Percentiles rank a stretch among this genome's conserved stretches.
phyloP scores from a whole-genome alignment of 345 rosid genomes.

The Eutrema yunnanense region DNA sequence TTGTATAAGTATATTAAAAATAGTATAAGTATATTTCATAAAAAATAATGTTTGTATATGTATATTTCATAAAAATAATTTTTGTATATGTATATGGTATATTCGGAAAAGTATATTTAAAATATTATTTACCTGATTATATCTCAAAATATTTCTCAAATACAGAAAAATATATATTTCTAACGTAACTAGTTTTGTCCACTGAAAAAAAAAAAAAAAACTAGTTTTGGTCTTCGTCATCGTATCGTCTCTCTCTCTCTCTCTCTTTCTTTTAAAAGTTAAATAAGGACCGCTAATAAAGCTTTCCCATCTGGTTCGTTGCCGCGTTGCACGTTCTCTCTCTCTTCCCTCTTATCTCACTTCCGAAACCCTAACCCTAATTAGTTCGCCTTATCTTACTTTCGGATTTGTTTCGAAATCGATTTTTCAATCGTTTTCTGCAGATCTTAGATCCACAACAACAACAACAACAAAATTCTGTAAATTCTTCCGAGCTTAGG shows the following conservation, averaged over 20 bases:
- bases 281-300: conserved; percentile 37
- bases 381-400: neutral
- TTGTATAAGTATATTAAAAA: no score
- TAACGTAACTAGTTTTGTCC: no score
- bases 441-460: conserved; percentile 25
- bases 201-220: neutral
- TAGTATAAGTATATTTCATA: no score
- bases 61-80: no score
- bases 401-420: neutral
- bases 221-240: neutral
- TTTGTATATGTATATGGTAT: no score
- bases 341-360: conserved; percentile 16
- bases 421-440: neutral
- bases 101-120: no score
- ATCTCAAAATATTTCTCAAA: no score
- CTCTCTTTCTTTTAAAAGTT: conserved; percentile 17
- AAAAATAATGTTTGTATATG: no score
- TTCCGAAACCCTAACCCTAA: conserved; percentile 38
- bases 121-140: no score
- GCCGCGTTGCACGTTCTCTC: conserved; percentile 46
- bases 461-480: neutral
- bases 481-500: conserved; percentile 1
- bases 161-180: no score
- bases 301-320: conserved; percentile 37
- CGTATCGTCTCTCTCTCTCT: no score